phyloP scores from a whole-genome alignment of 129 eudicot genomes.

The Solidago caesia region DNA sequence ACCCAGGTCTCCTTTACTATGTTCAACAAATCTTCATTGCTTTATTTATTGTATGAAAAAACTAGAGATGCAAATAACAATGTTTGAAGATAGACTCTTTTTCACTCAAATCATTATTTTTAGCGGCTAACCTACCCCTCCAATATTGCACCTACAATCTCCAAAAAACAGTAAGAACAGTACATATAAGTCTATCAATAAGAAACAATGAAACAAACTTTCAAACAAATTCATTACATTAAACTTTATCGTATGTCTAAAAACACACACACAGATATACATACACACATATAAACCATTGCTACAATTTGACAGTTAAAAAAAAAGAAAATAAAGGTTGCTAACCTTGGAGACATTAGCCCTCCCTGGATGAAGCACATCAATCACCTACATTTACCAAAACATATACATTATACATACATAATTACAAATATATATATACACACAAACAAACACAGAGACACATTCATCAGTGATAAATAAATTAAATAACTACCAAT shows the following conservation, averaged over 20 bases:
- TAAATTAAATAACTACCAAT: not conserved
- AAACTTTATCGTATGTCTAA: too few species aligned
- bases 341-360: constrained; percentile 42
- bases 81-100: too few species aligned
- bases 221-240: not conserved
- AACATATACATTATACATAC: not conserved
- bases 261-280: not conserved
- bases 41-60: not conserved
- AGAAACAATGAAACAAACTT: too few species aligned
- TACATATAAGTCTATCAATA: too few species aligned
- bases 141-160: too few species aligned
- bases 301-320: not conserved
- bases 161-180: too few species aligned
- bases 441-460: not conserved
- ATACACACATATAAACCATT: not conserved
- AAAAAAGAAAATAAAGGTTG: too few species aligned
- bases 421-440: not conserved
- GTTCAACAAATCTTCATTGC: not conserved
- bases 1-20: not conserved
- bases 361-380: constrained; percentile 44
- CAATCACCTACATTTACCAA: constrained; percentile 34
- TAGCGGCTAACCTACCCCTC: too few species aligned
- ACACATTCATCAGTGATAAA: not conserved
- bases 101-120: too few species aligned
- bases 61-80: too few species aligned